Conservation (phyloP, 768 basidiomycete species). For the Kwoniella europaea region DNA sequence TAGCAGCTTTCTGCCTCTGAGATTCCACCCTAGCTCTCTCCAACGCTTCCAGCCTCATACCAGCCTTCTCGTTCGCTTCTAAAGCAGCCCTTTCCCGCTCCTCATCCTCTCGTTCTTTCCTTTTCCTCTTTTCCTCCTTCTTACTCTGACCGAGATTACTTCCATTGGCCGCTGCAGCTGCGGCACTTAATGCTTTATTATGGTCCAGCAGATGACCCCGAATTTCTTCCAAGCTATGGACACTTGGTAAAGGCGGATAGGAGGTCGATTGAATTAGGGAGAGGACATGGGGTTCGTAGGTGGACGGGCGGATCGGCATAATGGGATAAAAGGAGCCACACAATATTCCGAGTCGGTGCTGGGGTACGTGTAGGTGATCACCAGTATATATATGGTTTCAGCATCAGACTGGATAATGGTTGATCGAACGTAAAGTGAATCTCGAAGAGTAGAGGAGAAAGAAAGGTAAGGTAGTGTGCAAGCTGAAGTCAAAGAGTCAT, state of each 20-base stretch:
- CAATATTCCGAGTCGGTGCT: too few species aligned
- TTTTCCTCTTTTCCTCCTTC: slow-evolving; percentile 31
- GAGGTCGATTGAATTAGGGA: slow-evolving; percentile 39
- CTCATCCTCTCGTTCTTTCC: slow-evolving; percentile 29
- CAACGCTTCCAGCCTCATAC: slow-evolving; percentile 31
- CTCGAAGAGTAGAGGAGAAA: neutral
- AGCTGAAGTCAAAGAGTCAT: neutral
- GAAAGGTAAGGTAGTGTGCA: neutral
- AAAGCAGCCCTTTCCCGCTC: slow-evolving; percentile 28
- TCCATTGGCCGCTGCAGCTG: slow-evolving; percentile 15
- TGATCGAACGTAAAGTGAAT: too few species aligned
- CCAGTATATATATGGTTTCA: too few species aligned
- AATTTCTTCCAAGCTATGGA: slow-evolving; percentile 39
- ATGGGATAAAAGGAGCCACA: neutral
- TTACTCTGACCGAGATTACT: slow-evolving; percentile 17
- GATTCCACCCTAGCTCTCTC: slow-evolving; percentile 27
- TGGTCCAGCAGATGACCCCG: slow-evolving; percentile 19
- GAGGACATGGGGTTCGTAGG: slow-evolving; percentile 24
- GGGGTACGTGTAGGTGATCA: too few species aligned
- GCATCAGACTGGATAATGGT: too few species aligned
- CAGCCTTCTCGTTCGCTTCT: slow-evolving; percentile 36
- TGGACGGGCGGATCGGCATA: slow-evolving; percentile 7
- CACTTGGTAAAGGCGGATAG: slow-evolving; percentile 33
- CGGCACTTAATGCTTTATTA: neutral
- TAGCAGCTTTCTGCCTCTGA: slow-evolving; percentile 14